Evolutionary conservation across 2,329 filamentous ascomycete species (phyloP).

Genomic region (Penicillium sp.): DNA sequence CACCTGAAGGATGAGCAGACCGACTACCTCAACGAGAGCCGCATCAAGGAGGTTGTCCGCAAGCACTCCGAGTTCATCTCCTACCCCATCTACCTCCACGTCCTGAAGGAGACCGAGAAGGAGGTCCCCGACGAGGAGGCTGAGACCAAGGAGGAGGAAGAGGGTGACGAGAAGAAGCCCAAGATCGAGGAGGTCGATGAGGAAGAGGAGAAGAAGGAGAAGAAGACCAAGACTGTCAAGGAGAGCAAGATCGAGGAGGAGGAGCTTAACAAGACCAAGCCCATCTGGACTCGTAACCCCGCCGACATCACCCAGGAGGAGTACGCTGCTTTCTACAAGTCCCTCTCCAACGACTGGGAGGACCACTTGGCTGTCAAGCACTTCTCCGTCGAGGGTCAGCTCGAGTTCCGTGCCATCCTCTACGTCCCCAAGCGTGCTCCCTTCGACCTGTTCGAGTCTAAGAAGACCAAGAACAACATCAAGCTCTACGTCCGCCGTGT

Average conservation of each 20-base stretch:
- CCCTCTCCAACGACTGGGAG: conserved; percentile 99
- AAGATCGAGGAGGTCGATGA: conserved; percentile 89
- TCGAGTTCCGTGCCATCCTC: conserved; percentile 99
- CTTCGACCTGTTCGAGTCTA: conserved; percentile 99
- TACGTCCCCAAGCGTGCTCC: conserved; percentile 99
- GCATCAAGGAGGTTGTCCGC: conserved; percentile 99
- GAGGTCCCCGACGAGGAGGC: conserved; percentile 96
- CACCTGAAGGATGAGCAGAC: conserved; percentile 99
- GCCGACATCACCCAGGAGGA: conserved; percentile 91
- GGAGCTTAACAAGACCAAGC: conserved; percentile 99
- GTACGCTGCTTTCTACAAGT: conserved; percentile 99
- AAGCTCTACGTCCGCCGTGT: conserved; percentile 99
- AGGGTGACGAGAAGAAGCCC: conserved; percentile 89
- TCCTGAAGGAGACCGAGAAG: conserved; percentile 97
- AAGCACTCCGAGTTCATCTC: conserved; percentile 99
- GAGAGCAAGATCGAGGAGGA: conserved; percentile 98
- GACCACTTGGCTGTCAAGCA: conserved; percentile 99
- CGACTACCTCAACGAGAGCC: conserved; percentile 96
- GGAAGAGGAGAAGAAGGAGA: conserved; percentile 72
- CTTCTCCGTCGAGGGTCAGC: conserved; percentile 99
- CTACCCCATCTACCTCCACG: conserved; percentile 99
- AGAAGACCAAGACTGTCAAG: too few species aligned
- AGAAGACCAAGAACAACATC: conserved; percentile 99
- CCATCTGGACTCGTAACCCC: conserved; percentile 98
- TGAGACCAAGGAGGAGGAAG: conserved; percentile 60